phyloP scores from a whole-genome alignment of 2,329 filamentous ascomycete genomes.

The Ceratocystis destructans region DNA sequence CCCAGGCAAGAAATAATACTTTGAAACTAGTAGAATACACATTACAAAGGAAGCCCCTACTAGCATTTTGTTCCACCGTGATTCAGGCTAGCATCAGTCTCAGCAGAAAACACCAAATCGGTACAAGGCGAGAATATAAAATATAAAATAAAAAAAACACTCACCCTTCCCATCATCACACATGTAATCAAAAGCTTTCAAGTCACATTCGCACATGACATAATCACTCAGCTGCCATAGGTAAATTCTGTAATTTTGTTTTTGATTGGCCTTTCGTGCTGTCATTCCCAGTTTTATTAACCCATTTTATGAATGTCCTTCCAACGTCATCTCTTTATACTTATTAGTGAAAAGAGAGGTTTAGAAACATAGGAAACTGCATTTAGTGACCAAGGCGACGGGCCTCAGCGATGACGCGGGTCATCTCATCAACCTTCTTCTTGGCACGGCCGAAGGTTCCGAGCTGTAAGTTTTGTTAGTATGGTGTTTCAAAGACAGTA shows the following conservation, averaged over 20 bases:
- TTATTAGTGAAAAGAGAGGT: background rate
- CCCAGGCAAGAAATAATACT: slow-evolving; percentile 51
- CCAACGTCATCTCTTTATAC: slow-evolving; percentile 3
- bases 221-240: background rate
- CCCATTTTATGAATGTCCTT: slow-evolving; percentile 11
- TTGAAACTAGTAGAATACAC: too few relatives aligned
- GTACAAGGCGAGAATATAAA: background rate
- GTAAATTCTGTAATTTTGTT: slow-evolving; percentile 10
- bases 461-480: slow-evolving; percentile 45
- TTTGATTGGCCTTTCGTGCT: slow-evolving; percentile 18
- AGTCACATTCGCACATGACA: background rate
- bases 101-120: too few relatives aligned
- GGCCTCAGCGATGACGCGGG: slow-evolving; percentile 92
- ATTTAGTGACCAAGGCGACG: slow-evolving; percentile 52
- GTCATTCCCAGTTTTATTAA: slow-evolving; percentile 18
- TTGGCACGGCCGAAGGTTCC: slow-evolving; percentile 98
- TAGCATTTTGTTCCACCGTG: too few relatives aligned
- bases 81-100: too few relatives aligned
- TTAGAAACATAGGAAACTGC: slow-evolving; percentile 13
- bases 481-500: background rate
- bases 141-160: background rate
- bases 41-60: too few relatives aligned
- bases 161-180: background rate
- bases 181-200: too few relatives aligned
- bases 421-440: slow-evolving; percentile 99